phyloP scores from a whole-genome alignment of 139 green algal species.

The Nannochloris sp. region DNA sequence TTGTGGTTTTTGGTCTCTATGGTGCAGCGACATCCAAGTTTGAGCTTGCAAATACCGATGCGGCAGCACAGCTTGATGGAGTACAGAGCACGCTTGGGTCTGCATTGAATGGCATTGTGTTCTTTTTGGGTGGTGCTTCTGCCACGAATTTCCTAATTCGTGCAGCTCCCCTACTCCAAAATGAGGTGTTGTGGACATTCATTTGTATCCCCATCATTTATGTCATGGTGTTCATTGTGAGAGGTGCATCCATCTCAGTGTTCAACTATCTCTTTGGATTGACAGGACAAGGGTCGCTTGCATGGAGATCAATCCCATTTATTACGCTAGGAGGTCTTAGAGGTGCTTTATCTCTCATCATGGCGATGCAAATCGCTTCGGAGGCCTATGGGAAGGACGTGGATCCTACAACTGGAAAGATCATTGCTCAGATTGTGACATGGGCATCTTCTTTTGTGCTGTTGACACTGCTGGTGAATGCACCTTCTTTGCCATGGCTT shows the following conservation, averaged over 20 bases:
- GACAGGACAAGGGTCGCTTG: conserved; percentile 17
- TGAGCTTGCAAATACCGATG: conserved; percentile 19
- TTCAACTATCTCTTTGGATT: conserved; percentile 27
- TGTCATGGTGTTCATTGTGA: conserved; percentile 39
- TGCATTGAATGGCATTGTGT: conserved; percentile 61
- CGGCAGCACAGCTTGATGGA: conserved; percentile 17
- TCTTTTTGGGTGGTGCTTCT: conserved; percentile 71
- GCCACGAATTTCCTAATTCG: conserved; percentile 71
- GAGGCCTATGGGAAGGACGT: conserved; percentile 15
- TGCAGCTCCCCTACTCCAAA: not conserved
- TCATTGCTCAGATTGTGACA: conserved; percentile 47
- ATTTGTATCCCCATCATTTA: conserved; percentile 37
- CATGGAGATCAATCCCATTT: conserved; percentile 51
- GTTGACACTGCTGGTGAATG: conserved; percentile 75
- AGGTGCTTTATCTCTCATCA: conserved; percentile 57
- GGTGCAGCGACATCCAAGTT: conserved; percentile 59
- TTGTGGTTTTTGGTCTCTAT: conserved; percentile 79
- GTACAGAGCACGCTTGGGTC: conserved; percentile 44
- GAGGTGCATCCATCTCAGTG: conserved; percentile 22
- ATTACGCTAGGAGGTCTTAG: conserved; percentile 49
- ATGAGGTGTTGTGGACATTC: not conserved
- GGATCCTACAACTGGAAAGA: not conserved
- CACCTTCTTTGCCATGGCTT: conserved; percentile 24
- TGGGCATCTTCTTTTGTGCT: conserved; percentile 72
- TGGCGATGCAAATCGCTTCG: conserved; percentile 63